Evolutionary conservation across 164 flowering plant genomes (phyloP).

Genomic region (Tinospora cordifolia): DNA sequence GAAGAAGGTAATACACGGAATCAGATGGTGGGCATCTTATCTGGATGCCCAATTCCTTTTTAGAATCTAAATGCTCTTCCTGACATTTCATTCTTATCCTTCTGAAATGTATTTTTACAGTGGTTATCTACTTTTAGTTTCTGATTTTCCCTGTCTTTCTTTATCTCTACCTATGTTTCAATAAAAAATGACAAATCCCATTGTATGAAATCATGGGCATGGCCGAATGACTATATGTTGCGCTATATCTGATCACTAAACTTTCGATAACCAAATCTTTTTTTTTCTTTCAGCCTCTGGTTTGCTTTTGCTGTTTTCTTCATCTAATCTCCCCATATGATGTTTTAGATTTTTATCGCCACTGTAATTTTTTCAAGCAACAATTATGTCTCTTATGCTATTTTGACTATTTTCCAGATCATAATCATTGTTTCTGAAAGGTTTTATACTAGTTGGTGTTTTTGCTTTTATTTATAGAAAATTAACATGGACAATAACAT

Average conservation of each 20-base stretch:
- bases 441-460: too few relatives aligned
- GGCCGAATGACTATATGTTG: not conserved
- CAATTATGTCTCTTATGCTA: too few relatives aligned
- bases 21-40: not conserved
- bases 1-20: constrained; percentile 39
- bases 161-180: not conserved
- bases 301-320: not conserved
- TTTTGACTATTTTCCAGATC: too few relatives aligned
- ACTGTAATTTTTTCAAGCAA: too few relatives aligned
- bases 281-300: not conserved
- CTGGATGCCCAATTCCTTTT: too few relatives aligned
- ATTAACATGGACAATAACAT: too few relatives aligned
- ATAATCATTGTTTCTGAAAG: too few relatives aligned
- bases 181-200: not conserved
- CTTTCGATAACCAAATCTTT: not conserved
- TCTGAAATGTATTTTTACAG: not conserved
- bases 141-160: too few relatives aligned
- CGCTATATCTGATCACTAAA: not conserved
- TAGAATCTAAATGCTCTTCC: not conserved
- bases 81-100: not conserved
- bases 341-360: not conserved
- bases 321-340: not conserved
- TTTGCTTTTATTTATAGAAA: too few relatives aligned
- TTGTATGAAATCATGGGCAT: too few relatives aligned
- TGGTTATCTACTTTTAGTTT: too few relatives aligned